Conservation (phyloP, 2,329 filamentous ascomycete species). For the Epichloe gansuensis region DNA sequence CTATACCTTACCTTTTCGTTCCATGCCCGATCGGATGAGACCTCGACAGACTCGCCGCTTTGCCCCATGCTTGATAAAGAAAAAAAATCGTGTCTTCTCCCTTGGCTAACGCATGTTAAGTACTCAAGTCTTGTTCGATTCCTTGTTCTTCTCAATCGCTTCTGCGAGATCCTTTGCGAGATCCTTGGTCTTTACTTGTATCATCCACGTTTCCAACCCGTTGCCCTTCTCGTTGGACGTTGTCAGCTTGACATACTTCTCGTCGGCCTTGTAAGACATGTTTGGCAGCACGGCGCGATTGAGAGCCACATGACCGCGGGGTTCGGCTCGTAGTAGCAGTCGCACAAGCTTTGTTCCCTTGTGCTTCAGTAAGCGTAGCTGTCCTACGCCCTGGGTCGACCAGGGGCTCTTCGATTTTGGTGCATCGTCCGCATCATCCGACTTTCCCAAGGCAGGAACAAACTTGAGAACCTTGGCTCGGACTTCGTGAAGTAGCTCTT, state of each 20-base stretch:
- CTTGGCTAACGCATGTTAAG: not conserved
- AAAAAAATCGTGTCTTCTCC: not conserved
- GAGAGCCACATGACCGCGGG: conserved; percentile 58
- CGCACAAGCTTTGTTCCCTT: conserved; percentile 54
- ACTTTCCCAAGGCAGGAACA: conserved; percentile 32
- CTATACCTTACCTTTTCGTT: not conserved
- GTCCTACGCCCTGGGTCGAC: conserved; percentile 58
- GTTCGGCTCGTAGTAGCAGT: conserved; percentile 61
- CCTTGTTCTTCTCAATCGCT: conserved; percentile 40
- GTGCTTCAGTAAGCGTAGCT: conserved; percentile 60
- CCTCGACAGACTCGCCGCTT: not conserved
- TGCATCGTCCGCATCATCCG: conserved; percentile 27
- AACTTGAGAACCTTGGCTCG: conserved; percentile 58
- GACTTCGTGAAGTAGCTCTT: conserved; percentile 56
- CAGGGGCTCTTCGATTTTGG: conserved; percentile 45
- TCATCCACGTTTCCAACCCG: conserved; percentile 54
- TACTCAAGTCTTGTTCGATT: conserved; percentile 38
- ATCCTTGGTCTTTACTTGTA: conserved; percentile 55
- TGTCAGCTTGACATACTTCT: conserved; percentile 47
- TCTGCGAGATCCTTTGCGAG: conserved; percentile 40
- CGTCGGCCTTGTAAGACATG: conserved; percentile 47
- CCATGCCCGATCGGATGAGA: not conserved
- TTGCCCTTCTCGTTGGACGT: conserved; percentile 45
- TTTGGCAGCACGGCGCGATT: conserved; percentile 53
- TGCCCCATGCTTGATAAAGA: conserved; percentile 1